Conservation (phyloP, 768 basidiomycete genomes). For the Panaeolus cyanescens region DNA sequence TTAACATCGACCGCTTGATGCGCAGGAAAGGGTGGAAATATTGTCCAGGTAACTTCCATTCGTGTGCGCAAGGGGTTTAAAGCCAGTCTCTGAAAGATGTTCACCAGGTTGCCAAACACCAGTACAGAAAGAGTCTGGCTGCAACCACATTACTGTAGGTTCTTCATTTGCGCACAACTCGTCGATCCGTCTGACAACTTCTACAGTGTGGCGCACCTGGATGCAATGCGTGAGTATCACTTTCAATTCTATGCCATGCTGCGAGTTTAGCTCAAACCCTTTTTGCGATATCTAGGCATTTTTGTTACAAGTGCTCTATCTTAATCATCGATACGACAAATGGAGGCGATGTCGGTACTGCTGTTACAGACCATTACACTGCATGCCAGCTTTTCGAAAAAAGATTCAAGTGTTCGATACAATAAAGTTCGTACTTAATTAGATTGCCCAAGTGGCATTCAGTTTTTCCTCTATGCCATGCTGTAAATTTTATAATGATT, state of each 20-base stretch:
- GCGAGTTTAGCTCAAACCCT: constrained; percentile 16
- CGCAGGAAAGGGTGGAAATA: constrained; percentile 59
- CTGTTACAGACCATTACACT: constrained; percentile 26
- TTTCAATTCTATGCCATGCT: neutral
- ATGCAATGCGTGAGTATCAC: constrained; percentile 46
- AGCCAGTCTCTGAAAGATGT: neutral
- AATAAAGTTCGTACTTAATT: constrained; percentile 9
- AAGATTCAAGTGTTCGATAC: constrained; percentile 23
- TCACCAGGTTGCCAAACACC: constrained; percentile 46
- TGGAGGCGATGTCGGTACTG: constrained; percentile 26
- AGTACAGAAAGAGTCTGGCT: constrained; percentile 52
- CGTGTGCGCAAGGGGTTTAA: neutral
- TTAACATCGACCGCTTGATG: constrained; percentile 56
- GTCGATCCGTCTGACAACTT: neutral
- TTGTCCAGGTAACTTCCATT: constrained; percentile 49
- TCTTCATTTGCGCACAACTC: neutral
- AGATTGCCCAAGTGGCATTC: too few species aligned
- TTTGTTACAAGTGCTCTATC: constrained; percentile 53
- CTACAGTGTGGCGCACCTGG: constrained; percentile 53
- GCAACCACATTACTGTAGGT: constrained; percentile 62
- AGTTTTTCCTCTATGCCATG: too few species aligned
- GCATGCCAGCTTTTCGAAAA: constrained; percentile 25
- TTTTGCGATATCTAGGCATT: constrained; percentile 33
- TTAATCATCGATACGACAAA: constrained; percentile 39
- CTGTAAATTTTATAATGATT: too few species aligned